Conservation (phyloP, 805 yeast species). For the Cyberlindnera americana region DNA sequence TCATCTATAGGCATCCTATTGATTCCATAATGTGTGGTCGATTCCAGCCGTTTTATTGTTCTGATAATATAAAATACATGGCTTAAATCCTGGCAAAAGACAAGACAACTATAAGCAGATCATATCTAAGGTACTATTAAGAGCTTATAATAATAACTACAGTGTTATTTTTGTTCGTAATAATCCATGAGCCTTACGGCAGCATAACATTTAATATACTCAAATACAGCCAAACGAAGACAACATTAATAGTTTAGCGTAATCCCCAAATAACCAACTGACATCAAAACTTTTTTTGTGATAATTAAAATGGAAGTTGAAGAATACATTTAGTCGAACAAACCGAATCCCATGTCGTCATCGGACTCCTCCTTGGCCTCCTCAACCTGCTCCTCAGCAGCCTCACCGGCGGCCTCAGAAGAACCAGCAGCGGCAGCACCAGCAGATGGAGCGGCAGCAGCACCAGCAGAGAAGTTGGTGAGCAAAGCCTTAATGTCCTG, state of each 20-base stretch:
- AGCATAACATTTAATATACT: conserved; percentile 2
- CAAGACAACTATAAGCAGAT: no score
- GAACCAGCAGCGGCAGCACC: conserved; percentile 64
- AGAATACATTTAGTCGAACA: conserved; percentile 64
- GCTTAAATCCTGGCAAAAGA: no score
- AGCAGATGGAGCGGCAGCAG: conserved; percentile 73
- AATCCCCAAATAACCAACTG: conserved; percentile 8
- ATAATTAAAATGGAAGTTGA: conserved; percentile 3
- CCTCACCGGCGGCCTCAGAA: conserved; percentile 60
- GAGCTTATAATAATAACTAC: no score
- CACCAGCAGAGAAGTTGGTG: conserved; percentile 65
- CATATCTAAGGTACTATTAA: no score
- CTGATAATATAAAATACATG: no score
- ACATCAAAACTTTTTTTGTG: conserved; percentile 3
- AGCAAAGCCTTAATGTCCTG: conserved; percentile 79
- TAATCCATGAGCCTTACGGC: conserved; percentile 11
- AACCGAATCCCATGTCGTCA: conserved; percentile 94
- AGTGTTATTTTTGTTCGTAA: neutral
- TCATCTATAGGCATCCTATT: no score
- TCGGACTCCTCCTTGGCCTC: conserved; percentile 56
- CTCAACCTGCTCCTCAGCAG: conserved; percentile 56
- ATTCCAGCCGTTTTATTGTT: no score
- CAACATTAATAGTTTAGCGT: conserved; percentile 6
- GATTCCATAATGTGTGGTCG: no score
- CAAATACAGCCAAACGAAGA: conserved; percentile 5